Evolutionary conservation across 139 green algal species (phyloP), one percentile per base, ranked within the genome.

Genomic region (Eudorina sp.): DNA sequence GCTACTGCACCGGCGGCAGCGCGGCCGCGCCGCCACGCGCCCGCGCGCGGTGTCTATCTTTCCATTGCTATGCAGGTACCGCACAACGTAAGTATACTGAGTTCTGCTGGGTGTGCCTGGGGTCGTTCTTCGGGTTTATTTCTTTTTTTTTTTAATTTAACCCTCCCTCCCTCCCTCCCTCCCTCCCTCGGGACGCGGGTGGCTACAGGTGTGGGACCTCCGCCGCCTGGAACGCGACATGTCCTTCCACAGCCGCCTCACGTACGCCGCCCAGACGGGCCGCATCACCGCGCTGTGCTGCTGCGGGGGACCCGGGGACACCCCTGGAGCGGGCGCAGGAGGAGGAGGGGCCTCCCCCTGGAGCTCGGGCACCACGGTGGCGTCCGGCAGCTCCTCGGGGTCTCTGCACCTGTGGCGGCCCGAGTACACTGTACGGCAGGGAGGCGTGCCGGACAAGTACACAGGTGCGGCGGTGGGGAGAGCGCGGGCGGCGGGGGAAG

Each of bases 381-480:
- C 94, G 4, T 94, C 88, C 1, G 96, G 86, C 60, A 95, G 90
- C 64, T 85, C 86, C 74, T 85, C 88, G 36, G 97, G 97, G 53
- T 94, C 84, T 25, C 81, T 99, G 23, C 97, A 98, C 70, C 90
- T 98, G 85, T 99, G 96, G 96, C 82, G 95, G 0, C 95, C 98
- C 70, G 96, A 98, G 89, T 95, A 95, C 78, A 92, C 85, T n/a
- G 91, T 84, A 21, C 88, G 93, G 1, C 80, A 86, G 43, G 90
- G 86, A 34, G 82, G 89, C 23, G 80, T 85, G 38, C 91, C 92
- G 29, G 93, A 96, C 81, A 93, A 93, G 43, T 96, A 96, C 86
- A 94, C 90, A 53, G 93, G 92, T 92, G 53, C 38, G 43, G 14
- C 23, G 34, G 62, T 36, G 27, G 62, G 60, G 23, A 29, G 29